Conservation (phyloP, 306 rosid genomes). For the Cyclanthera cordifolia region DNA sequence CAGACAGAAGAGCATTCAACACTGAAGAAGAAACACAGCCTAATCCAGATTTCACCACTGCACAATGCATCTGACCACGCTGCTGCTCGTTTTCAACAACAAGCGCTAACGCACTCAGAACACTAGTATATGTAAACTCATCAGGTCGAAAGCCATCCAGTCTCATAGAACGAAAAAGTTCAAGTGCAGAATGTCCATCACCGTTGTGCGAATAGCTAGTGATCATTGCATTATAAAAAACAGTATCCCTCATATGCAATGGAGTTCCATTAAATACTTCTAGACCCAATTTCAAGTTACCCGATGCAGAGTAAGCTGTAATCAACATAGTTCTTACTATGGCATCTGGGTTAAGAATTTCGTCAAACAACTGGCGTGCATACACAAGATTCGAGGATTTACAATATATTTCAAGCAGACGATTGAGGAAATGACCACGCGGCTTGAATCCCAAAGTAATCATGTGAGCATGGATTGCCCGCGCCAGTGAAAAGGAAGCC, state of each 20-base stretch:
- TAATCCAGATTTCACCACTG: constrained; percentile 17
- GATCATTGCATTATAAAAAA: constrained; percentile 20
- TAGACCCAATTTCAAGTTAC: constrained; percentile 9
- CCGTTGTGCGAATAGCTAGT: constrained; percentile 11
- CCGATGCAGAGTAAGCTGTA: constrained; percentile 9
- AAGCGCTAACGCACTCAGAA: constrained; percentile 13
- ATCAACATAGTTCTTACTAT: constrained; percentile 13
- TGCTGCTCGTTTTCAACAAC: constrained; percentile 12
- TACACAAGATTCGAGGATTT: constrained; percentile 16
- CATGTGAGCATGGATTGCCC: constrained; percentile 4
- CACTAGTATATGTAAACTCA: constrained; percentile 15
- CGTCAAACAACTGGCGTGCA: constrained; percentile 18
- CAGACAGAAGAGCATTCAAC: constrained; percentile 15
- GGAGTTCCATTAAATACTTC: constrained; percentile 15
- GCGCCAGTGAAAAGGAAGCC: constrained; percentile 24
- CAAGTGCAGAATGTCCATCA: constrained; percentile 18
- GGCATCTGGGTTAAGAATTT: constrained; percentile 12
- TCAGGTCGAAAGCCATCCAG: constrained; percentile 7
- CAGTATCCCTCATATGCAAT: constrained; percentile 16
- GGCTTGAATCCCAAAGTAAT: constrained; percentile 20
- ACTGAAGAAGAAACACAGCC: constrained; percentile 8
- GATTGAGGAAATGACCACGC: constrained; percentile 39
- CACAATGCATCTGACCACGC: constrained; percentile 16
- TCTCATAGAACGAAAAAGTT: constrained; percentile 11
- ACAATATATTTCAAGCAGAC: constrained; percentile 34